These are phyloP conservation scores for Candida stauntonica DNA, from an alignment of 805 yeast genomes.

Conservation along the genomic window DNA sequence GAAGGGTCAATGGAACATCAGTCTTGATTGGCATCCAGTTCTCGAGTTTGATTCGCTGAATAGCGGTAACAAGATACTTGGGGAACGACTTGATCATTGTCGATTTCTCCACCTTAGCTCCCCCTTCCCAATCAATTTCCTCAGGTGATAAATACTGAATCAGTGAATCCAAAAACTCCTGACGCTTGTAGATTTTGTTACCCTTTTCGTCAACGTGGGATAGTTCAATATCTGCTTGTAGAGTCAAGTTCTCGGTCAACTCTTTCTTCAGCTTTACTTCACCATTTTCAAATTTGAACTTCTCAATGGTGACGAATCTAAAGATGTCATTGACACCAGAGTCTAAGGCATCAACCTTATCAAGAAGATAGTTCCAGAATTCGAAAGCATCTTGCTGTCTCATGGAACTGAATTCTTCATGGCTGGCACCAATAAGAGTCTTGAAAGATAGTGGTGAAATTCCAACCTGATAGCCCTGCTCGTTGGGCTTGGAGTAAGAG, in stretches of 20 bases:
- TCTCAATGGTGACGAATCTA: slow-evolving; percentile 61
- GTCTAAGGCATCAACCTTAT: slow-evolving; percentile 50
- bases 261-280: slow-evolving; percentile 56
- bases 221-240: slow-evolving; percentile 49
- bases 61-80: slow-evolving; percentile 60
- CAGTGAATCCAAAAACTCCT: slow-evolving; percentile 40
- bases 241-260: slow-evolving; percentile 56
- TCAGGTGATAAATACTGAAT: slow-evolving; percentile 51
- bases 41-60: slow-evolving; percentile 74
- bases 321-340: slow-evolving; percentile 42
- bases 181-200: slow-evolving; percentile 38
- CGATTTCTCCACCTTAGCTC: slow-evolving; percentile 16
- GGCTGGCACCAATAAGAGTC: slow-evolving; percentile 67
- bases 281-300: slow-evolving; percentile 43
- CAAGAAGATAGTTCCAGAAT: slow-evolving; percentile 65
- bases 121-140: slow-evolving; percentile 44
- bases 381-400: slow-evolving; percentile 96
- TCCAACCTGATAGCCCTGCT: slow-evolving; percentile 58
- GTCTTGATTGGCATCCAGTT: slow-evolving; percentile 90
- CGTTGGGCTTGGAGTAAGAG: slow-evolving; percentile 59
- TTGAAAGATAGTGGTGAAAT: slow-evolving; percentile 76
- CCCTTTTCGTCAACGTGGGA: slow-evolving; percentile 39
- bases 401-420: slow-evolving; percentile 79
- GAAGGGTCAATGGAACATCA: slow-evolving; percentile 60
- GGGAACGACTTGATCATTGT: slow-evolving; percentile 63